Conservation (phyloP, 2,329 filamentous ascomycete species). For the Colletotrichum siamense region DNA sequence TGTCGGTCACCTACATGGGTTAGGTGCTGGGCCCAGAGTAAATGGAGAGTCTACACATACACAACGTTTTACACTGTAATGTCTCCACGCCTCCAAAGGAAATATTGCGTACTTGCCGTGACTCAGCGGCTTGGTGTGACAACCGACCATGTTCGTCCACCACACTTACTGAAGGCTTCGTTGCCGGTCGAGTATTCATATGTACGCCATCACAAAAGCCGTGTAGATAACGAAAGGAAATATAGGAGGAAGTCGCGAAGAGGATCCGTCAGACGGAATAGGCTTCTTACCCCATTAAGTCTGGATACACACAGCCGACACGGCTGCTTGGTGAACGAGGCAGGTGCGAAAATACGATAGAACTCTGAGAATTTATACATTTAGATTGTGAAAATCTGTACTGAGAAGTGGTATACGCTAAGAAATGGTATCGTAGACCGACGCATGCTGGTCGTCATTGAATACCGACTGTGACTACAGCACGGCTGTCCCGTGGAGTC, state of each 20-base stretch:
- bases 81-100: neutral
- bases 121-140: neutral
- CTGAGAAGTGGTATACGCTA: neutral
- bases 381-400: neutral
- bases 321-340: neutral
- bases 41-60: neutral
- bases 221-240: neutral
- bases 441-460: neutral
- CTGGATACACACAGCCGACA: neutral
- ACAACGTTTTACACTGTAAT: neutral
- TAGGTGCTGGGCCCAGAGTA: neutral
- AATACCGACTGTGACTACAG: neutral
- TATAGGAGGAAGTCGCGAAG: neutral
- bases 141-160: rapidly evolving
- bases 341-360: neutral
- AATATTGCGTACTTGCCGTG: neutral
- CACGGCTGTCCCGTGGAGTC: neutral
- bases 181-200: neutral
- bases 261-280: neutral
- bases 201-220: neutral
- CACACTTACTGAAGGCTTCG: neutral
- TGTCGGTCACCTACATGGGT: neutral
- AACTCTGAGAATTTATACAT: neutral
- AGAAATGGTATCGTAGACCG: neutral
- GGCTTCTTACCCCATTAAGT: neutral